A percentile compares a stretch with the other conserved stretches of the same genome.
Evolutionary conservation across 805 yeast species (phyloP).

Genomic region (Lachancea meyersii): DNA sequence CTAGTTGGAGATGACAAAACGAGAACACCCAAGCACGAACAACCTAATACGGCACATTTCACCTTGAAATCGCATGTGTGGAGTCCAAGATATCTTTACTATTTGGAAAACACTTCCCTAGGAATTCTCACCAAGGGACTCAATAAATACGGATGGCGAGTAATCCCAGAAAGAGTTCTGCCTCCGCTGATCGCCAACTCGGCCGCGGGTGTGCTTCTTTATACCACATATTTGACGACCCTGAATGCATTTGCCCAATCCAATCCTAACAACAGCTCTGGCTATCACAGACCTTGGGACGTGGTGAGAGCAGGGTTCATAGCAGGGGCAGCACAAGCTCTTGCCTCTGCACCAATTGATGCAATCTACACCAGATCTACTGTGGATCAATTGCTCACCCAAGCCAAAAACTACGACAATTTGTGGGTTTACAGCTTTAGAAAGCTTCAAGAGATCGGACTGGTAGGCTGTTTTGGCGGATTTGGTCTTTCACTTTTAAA

Average conservation of each 20-base stretch:
- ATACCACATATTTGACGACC: slow-evolving; percentile 68
- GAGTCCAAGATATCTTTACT: slow-evolving; percentile 21
- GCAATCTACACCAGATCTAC: slow-evolving; percentile 80
- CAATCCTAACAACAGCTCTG: slow-evolving; percentile 20
- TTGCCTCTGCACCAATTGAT: slow-evolving; percentile 90
- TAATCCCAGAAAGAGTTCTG: slow-evolving; percentile 68
- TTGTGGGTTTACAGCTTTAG: slow-evolving; percentile 70
- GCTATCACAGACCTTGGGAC: slow-evolving; percentile 37
- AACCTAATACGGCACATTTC: not conserved
- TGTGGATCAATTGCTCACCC: slow-evolving; percentile 64
- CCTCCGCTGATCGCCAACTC: slow-evolving; percentile 90
- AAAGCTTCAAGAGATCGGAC: slow-evolving; percentile 67
- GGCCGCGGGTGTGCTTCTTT: slow-evolving; percentile 79
- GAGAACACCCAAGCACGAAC: not conserved
- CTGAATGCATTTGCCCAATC: slow-evolving; percentile 24
- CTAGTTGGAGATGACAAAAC: slow-evolving; percentile 29
- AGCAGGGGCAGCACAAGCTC: slow-evolving; percentile 84
- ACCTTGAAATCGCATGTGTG: slow-evolving; percentile 5
- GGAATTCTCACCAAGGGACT: slow-evolving; percentile 70
- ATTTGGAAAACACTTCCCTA: slow-evolving; percentile 68
- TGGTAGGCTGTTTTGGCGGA: slow-evolving; percentile 85
- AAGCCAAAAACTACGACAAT: slow-evolving; percentile 50
- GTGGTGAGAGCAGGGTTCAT: slow-evolving; percentile 72
- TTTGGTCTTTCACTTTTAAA: slow-evolving; percentile 70
- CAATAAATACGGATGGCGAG: slow-evolving; percentile 74